phyloP scores from a whole-genome alignment of 1,139 yeast genomes.

The Saccharomyces hybrid region DNA sequence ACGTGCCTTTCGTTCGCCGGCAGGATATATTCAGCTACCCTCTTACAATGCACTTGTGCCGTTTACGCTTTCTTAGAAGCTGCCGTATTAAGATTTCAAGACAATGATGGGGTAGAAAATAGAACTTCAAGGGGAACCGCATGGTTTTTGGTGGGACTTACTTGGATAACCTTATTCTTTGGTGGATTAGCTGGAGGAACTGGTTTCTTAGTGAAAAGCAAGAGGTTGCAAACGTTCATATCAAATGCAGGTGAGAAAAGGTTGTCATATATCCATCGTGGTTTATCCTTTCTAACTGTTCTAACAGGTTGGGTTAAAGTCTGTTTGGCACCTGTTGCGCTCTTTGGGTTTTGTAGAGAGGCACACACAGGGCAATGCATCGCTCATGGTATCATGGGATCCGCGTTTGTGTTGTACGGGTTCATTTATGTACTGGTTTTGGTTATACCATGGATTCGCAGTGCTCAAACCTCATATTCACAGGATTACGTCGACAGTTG shows the following conservation, averaged over 20 bases:
- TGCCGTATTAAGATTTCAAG: conserved; percentile 52
- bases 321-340: conserved; percentile 73
- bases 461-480: conserved; percentile 43
- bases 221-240: conserved; percentile 25
- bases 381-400: conserved; percentile 96
- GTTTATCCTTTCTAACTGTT: conserved; percentile 40
- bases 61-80: conserved; percentile 50
- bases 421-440: conserved; percentile 59
- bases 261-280: conserved; percentile 38
- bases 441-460: conserved; percentile 60
- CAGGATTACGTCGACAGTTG: conserved; percentile 83
- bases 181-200: conserved; percentile 43
- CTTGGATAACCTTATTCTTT: conserved; percentile 42
- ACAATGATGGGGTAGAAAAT: conserved; percentile 56
- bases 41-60: conserved; percentile 42
- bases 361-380: conserved; percentile 83
- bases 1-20: conserved; percentile 50
- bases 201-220: conserved; percentile 34
- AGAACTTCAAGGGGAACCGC: conserved; percentile 58
- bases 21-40: conserved; percentile 39
- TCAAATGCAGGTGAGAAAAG: conserved; percentile 30
- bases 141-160: conserved; percentile 47
- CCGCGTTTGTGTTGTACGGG: conserved; percentile 76
- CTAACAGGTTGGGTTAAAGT: conserved; percentile 60
- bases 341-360: conserved; percentile 77